Conservation (phyloP, 2,329 filamentous ascomycete genomes). For the Celoporthe dispersa region DNA sequence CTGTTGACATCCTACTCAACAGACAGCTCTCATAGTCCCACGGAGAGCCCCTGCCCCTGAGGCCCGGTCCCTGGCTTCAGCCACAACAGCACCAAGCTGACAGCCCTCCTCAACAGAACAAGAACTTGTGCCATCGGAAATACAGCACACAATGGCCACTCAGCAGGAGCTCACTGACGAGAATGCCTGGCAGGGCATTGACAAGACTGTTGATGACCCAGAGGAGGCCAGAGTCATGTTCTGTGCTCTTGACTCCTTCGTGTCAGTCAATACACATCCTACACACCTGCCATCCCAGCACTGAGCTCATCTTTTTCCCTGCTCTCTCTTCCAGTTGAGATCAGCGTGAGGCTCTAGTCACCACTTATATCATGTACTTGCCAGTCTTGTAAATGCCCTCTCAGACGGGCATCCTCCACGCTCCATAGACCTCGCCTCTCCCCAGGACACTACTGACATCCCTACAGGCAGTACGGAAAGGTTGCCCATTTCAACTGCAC, state of each 20-base stretch:
- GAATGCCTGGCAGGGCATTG: constrained; percentile 62
- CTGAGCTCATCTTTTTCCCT: not conserved
- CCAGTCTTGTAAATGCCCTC: not conserved
- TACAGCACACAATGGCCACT: not conserved
- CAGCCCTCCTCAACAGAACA: not conserved
- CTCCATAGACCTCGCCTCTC: not conserved
- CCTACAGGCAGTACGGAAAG: constrained; percentile 76
- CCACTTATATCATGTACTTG: not conserved
- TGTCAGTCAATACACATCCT: constrained; percentile 59
- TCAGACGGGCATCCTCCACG: not conserved
- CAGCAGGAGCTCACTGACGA: constrained; percentile 37
- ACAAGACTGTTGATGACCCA: constrained; percentile 70
- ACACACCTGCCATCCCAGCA: not conserved
- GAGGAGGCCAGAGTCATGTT: constrained; percentile 83
- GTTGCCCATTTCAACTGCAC: constrained; percentile 89
- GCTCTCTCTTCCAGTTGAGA: too few relatives aligned
- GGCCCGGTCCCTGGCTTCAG: not conserved
- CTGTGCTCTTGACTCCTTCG: constrained; percentile 84
- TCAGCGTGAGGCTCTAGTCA: not conserved
- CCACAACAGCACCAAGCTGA: not conserved
- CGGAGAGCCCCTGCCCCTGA: not conserved
- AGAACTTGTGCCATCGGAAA: not conserved
- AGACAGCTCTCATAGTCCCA: not conserved
- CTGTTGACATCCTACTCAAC: not conserved
- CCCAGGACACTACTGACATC: constrained; percentile 20